phyloP scores from a whole-genome alignment of 257 asterid genomes.

The Rhazya stricta region DNA sequence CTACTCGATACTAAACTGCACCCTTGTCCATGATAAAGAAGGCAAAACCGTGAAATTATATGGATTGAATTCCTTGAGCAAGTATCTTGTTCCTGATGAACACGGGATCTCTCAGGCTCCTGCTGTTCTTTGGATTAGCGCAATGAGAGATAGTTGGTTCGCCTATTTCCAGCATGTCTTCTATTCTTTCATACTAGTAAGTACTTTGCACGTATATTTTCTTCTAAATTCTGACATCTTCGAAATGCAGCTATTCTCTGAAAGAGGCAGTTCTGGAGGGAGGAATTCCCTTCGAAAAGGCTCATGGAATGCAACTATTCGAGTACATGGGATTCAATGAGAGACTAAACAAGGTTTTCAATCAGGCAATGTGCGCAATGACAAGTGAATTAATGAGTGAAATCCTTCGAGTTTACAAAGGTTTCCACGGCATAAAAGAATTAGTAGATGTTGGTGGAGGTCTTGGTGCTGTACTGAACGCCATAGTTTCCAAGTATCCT shows the following conservation, averaged over 20 bases:
- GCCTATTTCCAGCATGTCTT: neutral
- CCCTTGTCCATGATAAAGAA: neutral
- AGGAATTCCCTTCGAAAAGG: conserved; percentile 18
- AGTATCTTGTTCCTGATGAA: conserved; percentile 28
- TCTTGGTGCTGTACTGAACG: conserved; percentile 28
- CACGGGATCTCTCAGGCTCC: conserved; percentile 34
- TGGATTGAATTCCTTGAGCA: conserved; percentile 28
- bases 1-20: conserved; percentile 24
- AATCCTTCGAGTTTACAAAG: conserved; percentile 30
- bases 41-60: conserved; percentile 24
- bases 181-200: neutral
- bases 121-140: neutral
- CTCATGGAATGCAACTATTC: conserved; percentile 11
- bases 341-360: conserved; percentile 24
- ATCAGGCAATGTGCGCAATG: conserved; percentile 7
- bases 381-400: neutral
- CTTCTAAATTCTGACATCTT: too few species aligned
- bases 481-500: conserved; percentile 33
- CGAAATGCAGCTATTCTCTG: neutral
- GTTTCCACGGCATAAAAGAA: conserved; percentile 31
- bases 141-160: neutral
- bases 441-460: conserved; percentile 60
- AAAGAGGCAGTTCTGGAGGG: conserved; percentile 20
- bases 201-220: too few species aligned
- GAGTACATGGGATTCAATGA: conserved; percentile 9